Base-by-base conservation (phyloP, 1,284 basidiomycete genomes). In the Cutaneotrichosporon spelunceum region DNA sequence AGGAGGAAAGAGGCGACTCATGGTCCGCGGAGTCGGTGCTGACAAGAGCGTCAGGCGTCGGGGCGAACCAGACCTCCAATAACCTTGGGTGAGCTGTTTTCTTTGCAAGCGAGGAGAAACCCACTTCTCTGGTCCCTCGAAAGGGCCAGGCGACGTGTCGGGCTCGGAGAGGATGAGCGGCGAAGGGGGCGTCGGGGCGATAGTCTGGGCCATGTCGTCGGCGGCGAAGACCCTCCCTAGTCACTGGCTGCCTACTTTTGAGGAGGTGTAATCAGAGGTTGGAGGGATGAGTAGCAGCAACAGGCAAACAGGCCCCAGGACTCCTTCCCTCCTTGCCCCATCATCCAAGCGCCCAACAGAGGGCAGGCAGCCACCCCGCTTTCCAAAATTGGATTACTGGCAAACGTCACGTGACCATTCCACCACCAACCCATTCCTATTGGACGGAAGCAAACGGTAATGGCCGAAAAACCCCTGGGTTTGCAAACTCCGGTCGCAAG, bases 41-140 rank as follows among this genome's bases (percentile, higher is more conserved):
- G 26, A 84, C 85, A 9, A 90, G 81, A 50, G 83, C 78, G 11
- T 84, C 83, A 13, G 86, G 81, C 7, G 87, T 88, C 21, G 90
- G 89, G 5, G 91, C 88, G 78, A 99, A 99, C 96, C 96, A 99
- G 60, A 99, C 87, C 81, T 99, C 96, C 5, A 53, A 16, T 36
- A 53, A 30, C 48, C 48, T 50, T n/a, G 24, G 13, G 34, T 23
- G 10, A 39, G 23, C 19, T 16, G 14, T 53, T 34, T 33, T 53
- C 30, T 19, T 3, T 4, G 6, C 6, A 19, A 21, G 42, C n/a
- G 44, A 5, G 45, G 16, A 13, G 23, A 23, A 21, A 16, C 86
- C 47, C 98, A 86, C 80, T 99, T 99, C 82, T 99, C 96, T 63
- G 95, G 91, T 16, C 78, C 78, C 62, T 78, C 77, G 55, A 79